Percentiles rank a stretch among this genome's conserved stretches.
Evolutionary conservation across 805 yeast genomes (phyloP).

Genomic region (Ogataea neopini): DNA sequence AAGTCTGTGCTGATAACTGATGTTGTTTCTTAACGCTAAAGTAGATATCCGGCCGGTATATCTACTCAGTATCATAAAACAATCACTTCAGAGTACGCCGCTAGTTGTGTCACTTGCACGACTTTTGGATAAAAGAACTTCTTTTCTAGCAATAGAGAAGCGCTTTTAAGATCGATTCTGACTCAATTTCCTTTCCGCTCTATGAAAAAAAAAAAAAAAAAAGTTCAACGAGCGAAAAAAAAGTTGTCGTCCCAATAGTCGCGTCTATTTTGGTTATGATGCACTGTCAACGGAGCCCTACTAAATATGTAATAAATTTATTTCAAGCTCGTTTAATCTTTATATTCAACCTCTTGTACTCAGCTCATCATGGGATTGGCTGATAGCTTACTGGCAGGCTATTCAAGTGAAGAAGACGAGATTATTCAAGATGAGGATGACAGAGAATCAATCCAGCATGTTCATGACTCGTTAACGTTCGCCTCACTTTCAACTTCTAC

Average conservation of each 20-base stretch:
- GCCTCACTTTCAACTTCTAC: constrained; percentile 9
- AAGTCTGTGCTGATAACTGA: constrained; percentile 9
- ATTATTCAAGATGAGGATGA: background rate
- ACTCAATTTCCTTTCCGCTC: background rate
- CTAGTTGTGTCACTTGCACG: background rate
- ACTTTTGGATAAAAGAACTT: background rate
- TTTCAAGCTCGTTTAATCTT: too few relatives aligned
- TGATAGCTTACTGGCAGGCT: constrained; percentile 43
- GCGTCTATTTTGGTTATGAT: background rate
- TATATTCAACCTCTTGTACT: too few relatives aligned
- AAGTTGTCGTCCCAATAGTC: background rate
- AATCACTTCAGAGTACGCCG: constrained; percentile 6
- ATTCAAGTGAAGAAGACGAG: constrained; percentile 36
- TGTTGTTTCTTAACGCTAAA: constrained; percentile 13
- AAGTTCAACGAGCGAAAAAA: background rate
- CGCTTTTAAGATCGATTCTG: background rate
- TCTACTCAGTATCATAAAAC: constrained; percentile 30
- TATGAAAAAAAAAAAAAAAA: constrained; percentile 1
- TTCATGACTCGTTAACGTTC: background rate
- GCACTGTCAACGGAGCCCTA: background rate
- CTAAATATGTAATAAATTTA: background rate
- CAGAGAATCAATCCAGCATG: background rate
- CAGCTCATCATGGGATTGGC: constrained; percentile 44
- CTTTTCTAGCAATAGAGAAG: background rate
- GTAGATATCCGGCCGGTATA: constrained; percentile 16